These are phyloP conservation scores for Posidonia oceanica DNA, from an alignment of 116 monocot species.

Conservation along the genomic window DNA sequence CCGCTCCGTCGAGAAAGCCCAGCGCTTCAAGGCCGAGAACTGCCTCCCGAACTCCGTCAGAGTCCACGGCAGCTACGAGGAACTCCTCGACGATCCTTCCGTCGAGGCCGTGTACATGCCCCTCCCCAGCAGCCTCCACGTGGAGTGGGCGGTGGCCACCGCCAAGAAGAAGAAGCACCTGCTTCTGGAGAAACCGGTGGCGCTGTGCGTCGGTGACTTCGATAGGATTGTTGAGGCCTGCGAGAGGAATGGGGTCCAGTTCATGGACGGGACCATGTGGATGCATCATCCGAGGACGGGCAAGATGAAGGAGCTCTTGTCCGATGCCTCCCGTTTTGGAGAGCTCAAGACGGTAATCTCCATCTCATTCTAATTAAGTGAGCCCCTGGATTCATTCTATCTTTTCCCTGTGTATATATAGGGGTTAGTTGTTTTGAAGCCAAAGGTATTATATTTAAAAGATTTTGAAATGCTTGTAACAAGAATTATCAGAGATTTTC, in stretches of 20 bases:
- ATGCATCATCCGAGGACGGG: constrained; percentile 84
- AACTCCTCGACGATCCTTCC: constrained; percentile 39
- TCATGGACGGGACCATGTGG: constrained; percentile 95
- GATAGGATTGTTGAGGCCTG: constrained; percentile 65
- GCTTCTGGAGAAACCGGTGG: constrained; percentile 83
- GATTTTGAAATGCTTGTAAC: too few species aligned
- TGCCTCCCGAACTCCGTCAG: constrained; percentile 20
- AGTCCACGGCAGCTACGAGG: constrained; percentile 61
- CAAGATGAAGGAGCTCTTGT: constrained; percentile 54
- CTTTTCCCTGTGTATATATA: too few species aligned
- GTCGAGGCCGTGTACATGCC: constrained; percentile 86
- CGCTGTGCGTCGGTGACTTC: constrained; percentile 48
- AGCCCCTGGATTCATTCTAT: too few species aligned
- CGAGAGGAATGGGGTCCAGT: constrained; percentile 43
- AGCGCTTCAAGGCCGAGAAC: constrained; percentile 53
- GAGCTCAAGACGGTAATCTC: constrained; percentile 42
- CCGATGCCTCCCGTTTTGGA: constrained; percentile 51
- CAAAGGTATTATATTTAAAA: too few species aligned
- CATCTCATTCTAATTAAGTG: too few species aligned
- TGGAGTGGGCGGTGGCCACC: constrained; percentile 59
- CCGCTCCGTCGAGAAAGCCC: constrained; percentile 49
- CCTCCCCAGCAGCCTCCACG: constrained; percentile 77
- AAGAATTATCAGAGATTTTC: too few species aligned
- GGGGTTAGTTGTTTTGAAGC: too few species aligned
- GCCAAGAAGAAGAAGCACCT: constrained; percentile 75